phyloP scores from a whole-genome alignment of 1,139 yeast species.

The Saccharomyces uvarum region DNA sequence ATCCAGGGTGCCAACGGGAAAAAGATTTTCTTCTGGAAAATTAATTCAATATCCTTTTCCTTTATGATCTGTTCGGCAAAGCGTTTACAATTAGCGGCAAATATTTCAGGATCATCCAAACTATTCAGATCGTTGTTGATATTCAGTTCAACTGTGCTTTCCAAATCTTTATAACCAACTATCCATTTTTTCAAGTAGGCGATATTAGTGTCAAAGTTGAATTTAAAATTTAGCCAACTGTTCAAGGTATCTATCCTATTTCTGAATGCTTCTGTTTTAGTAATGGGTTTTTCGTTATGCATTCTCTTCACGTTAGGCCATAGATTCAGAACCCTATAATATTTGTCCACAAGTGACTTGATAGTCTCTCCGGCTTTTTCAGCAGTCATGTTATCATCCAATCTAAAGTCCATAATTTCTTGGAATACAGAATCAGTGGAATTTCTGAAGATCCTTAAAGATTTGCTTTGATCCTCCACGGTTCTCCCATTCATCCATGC shows the following conservation, averaged over 20 bases:
- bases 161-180: constrained; percentile 65
- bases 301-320: constrained; percentile 80
- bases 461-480: constrained; percentile 68
- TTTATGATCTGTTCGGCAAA: constrained; percentile 82
- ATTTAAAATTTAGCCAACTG: constrained; percentile 77
- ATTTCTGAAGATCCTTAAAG: constrained; percentile 65
- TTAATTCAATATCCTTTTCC: constrained; percentile 70
- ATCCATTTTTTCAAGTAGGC: constrained; percentile 56
- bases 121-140: constrained; percentile 22
- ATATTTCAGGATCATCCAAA: constrained; percentile 5
- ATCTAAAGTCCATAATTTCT: constrained; percentile 45
- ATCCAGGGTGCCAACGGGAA: constrained; percentile 43
- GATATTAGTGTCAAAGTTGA: constrained; percentile 55
- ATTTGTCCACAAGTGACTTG: constrained; percentile 44
- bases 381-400: constrained; percentile 13
- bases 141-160: constrained; percentile 34
- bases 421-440: constrained; percentile 67
- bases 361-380: constrained; percentile 20
- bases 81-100: constrained; percentile 44
- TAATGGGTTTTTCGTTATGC: constrained; percentile 69
- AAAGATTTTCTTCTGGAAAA: constrained; percentile 47
- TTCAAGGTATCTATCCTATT: constrained; percentile 66
- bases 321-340: constrained; percentile 61
- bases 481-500: constrained; percentile 80
- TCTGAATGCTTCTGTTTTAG: constrained; percentile 58